A percentile compares a stretch with the other conserved stretches of the same genome.
These are phyloP conservation scores for Trichoderma arundinaceum DNA, from an alignment of 2,329 filamentous ascomycete genomes.

Conservation along the genomic window DNA sequence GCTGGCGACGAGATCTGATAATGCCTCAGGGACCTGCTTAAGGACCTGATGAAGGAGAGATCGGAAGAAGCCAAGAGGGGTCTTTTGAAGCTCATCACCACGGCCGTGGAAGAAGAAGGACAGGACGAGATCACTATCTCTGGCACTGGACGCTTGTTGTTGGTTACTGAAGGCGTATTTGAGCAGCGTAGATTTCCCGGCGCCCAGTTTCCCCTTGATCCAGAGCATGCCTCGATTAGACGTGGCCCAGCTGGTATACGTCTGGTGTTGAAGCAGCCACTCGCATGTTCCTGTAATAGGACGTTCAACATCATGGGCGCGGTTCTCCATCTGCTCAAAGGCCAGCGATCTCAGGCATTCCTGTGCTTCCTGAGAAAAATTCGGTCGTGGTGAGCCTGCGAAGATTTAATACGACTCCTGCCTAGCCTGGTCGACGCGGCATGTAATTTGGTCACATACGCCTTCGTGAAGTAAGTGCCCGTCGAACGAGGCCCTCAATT, in stretches of 20 bases:
- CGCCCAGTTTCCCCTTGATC: constrained; percentile 50
- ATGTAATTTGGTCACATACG: background rate
- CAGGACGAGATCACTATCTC: constrained; percentile 35
- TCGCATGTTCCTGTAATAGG: constrained; percentile 40
- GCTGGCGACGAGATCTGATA: constrained; percentile 33
- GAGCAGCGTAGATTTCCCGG: constrained; percentile 50
- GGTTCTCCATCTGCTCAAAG: constrained; percentile 41
- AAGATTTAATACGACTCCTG: background rate
- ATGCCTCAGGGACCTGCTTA: constrained; percentile 35
- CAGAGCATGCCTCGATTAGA: constrained; percentile 40
- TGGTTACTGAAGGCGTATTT: constrained; percentile 42
- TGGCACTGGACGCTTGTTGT: constrained; percentile 1
- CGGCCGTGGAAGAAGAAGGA: constrained; percentile 48
- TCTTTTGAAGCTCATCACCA: constrained; percentile 43
- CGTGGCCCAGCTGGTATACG: constrained; percentile 37
- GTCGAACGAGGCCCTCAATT: background rate
- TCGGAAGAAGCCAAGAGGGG: constrained; percentile 44
- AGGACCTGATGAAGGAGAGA: constrained; percentile 45
- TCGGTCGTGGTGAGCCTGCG: background rate
- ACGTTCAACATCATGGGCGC: constrained; percentile 37
- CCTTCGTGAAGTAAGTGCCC: background rate
- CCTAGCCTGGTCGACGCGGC: background rate
- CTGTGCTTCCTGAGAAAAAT: background rate
- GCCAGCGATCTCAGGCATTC: constrained; percentile 42
- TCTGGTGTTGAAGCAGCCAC: constrained; percentile 42